Conservation (phyloP, 352 stramenopile genomes). For the Phytophthora sp. region DNA sequence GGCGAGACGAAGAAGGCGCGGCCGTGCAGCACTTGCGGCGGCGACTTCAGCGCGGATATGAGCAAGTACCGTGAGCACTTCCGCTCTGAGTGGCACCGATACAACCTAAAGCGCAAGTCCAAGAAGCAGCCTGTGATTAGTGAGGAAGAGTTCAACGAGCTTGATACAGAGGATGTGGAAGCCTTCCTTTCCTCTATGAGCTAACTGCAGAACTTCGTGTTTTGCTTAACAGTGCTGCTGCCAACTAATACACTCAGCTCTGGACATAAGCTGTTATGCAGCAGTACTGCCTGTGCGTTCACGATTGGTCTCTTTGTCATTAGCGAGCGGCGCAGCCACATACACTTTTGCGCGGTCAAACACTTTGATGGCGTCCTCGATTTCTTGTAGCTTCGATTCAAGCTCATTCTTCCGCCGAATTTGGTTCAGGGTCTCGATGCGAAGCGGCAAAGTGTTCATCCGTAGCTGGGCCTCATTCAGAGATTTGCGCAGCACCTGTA, state of each 20-base stretch:
- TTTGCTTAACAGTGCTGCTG: constrained; percentile 12
- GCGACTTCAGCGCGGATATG: constrained; percentile 88
- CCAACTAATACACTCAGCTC: constrained; percentile 17
- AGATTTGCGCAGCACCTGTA: constrained; percentile 69
- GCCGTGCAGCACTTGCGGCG: constrained; percentile 93
- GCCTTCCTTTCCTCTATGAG: constrained; percentile 71
- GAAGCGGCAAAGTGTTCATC: constrained; percentile 80
- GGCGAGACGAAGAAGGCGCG: constrained; percentile 51
- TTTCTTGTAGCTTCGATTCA: constrained; percentile 85
- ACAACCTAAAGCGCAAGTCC: constrained; percentile 97
- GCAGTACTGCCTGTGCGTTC: constrained; percentile 28
- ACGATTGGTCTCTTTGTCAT: constrained; percentile 22
- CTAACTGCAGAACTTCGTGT: constrained; percentile 35
- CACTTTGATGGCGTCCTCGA: constrained; percentile 90
- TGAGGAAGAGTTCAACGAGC: constrained; percentile 61
- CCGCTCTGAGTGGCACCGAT: constrained; percentile 95
- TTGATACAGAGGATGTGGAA: constrained; percentile 66
- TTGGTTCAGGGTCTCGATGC: constrained; percentile 85
- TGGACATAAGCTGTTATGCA: constrained; percentile 17
- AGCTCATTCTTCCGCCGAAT: constrained; percentile 83
- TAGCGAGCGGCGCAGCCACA: constrained; percentile 48
- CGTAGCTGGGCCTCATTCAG: constrained; percentile 65
- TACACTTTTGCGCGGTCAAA: constrained; percentile 90
- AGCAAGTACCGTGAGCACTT: constrained; percentile 94
- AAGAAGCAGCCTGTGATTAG: constrained; percentile 83